Evolutionary conservation across 1,139 yeast species (phyloP), one percentile per base, ranked within the genome.

Genomic region (Kodamaea alishanica): DNA sequence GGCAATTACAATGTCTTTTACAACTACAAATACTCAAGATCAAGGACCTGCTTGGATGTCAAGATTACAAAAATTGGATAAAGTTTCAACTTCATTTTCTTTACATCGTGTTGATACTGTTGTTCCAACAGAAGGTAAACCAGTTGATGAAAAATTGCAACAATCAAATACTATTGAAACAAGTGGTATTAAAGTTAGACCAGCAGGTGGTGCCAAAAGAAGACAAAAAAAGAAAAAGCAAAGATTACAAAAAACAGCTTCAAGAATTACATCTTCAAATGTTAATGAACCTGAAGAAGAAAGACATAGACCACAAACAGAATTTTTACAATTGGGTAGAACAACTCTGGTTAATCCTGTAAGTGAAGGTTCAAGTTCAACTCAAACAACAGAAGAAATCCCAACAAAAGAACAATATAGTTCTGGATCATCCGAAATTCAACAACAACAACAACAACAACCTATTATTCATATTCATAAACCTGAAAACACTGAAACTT

Each of bases 1-100:
- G 84, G 88, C 96, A 5, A 81, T 92, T 51, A 87, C 97, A 3
- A 86, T 89, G 85, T 79, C 97, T 0, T 84, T 87, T 58, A 89
- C 96, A 20, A 58, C 64, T 11, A 78, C 86, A 4, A 78, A 78
- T 37, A 84, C 84, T 6, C 81, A 78, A 46, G 82, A 79, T 10
- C 75, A 73, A 36, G 71, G 75, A 3, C 67, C 80, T 5, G 73
- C 81, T 20, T 92, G 98, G 98, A 78, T 90, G 69, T 76, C 83
- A 35, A 80, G 98, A 60, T 72, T 92, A 46, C 96, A 95, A 31
- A 77, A 84, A 30, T 68, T 87, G 60, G 94, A 84, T 47, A 76
- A 75, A 43, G 70, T 77, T 8, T 83, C 87, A 1, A 75, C 89
- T 23, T 80, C 95, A 1, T 81, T 86, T 51, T 87, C 96, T 1